Conservation (phyloP, 495 filamentous ascomycete genomes). For the Xylaria nigripes region DNA sequence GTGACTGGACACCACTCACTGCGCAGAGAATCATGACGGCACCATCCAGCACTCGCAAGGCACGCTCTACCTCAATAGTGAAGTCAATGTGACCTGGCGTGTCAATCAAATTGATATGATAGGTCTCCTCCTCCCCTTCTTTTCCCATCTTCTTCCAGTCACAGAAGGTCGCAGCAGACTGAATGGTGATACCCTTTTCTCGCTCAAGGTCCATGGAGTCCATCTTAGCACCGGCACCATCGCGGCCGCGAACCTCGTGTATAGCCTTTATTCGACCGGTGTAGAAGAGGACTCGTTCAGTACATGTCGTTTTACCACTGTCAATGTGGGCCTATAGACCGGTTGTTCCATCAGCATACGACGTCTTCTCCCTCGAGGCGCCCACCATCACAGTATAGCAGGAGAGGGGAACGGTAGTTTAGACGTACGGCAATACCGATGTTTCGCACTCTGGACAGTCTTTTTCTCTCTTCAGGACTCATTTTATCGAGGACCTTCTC, state of each 20-base stretch:
- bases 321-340: conserved; percentile 83
- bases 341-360: conserved; percentile 16
- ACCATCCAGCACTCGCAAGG: conserved; percentile 90
- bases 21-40: conserved; percentile 99
- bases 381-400: neutral
- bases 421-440: conserved; percentile 89
- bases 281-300: conserved; percentile 96
- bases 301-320: conserved; percentile 95
- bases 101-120: conserved; percentile 98
- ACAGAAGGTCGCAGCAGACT: conserved; percentile 95
- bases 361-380: neutral
- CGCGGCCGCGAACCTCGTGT: conserved; percentile 93
- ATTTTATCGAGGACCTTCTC: conserved; percentile 47
- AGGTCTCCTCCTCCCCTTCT: conserved; percentile 73
- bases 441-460: conserved; percentile 76
- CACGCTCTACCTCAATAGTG: conserved; percentile 97
- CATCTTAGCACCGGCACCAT: conserved; percentile 98
- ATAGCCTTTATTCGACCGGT: conserved; percentile 95
- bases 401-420: neutral
- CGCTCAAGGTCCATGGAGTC: conserved; percentile 98
- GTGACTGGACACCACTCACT: conserved; percentile 92
- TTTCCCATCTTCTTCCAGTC: conserved; percentile 87
- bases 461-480: conserved; percentile 65
- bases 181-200: conserved; percentile 98
- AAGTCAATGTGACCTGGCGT: conserved; percentile 99